Evolutionary conservation across 2,329 filamentous ascomycete genomes (phyloP), one percentile per base, ranked within the genome.

Genomic region (Tolypocladium inflatum): DNA sequence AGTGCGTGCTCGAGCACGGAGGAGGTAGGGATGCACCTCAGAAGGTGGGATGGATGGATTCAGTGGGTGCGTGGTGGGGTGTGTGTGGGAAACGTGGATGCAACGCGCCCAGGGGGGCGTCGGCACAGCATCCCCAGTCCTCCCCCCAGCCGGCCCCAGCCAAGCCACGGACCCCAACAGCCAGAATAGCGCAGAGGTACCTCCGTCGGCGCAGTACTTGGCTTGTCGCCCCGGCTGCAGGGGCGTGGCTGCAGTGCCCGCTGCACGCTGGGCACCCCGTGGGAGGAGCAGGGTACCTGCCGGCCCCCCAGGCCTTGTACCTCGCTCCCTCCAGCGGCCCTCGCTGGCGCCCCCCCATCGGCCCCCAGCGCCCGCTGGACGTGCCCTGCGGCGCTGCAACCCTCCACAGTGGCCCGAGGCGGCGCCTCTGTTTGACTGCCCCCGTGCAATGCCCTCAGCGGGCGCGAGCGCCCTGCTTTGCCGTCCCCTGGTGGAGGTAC

Each of bases 401-500:
- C 54, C 41, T 21, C 39, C 54, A 11, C 30, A 30, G 26, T 55
- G 54, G 54, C 42, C 39, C 38, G 41, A 55, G 54, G 30, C 41
- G 54, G 26, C 41, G 54, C 35, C 55, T 38, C 45, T 19, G 45
- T 57, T 26, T n/a, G 17, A n/a, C 45, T 51, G 48, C 19, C 35
- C 35, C 45, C 48, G 42, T 38, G 42, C 33, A 30, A 35, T 33
- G 33, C 42, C 23, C 45, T 50, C 42, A 56, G 55, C 35, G 43
- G 43, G 15, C 43, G 42, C 43, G 6, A 11, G 43, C 43, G 55
- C 55, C 55, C 37, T 39, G 43, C 55, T 50, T 26, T 50, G 42
- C 55, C 55, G 43, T 41, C 15, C 55, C 55, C 37, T 17, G 42
- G 35, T 54, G 45, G 50, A 61, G 60, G 61, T 63, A 60, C 60